A percentile compares a stretch with the other conserved stretches of the same genome.
Evolutionary conservation across 306 rosid species (phyloP).

Genomic region (Amphicarpaea edgeworthii): DNA sequence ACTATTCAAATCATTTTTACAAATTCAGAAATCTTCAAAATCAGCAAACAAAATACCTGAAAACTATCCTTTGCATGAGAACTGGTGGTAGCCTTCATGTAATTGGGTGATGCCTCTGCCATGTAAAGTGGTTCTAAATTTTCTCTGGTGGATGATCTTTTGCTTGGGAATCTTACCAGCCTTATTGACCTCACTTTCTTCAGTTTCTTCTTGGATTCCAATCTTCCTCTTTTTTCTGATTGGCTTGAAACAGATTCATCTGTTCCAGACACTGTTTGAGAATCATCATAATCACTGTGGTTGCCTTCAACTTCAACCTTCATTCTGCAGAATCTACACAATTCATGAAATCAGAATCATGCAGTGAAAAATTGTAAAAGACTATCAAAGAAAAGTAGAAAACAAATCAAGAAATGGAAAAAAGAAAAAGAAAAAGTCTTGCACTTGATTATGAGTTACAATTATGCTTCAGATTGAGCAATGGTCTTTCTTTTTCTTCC

Average conservation of each 20-base stretch:
- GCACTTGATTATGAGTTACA: constrained; percentile 39
- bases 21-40: constrained; percentile 21
- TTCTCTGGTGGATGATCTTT: constrained; percentile 54
- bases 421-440: background rate
- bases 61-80: constrained; percentile 63
- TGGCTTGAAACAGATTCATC: constrained; percentile 41
- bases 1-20: constrained; percentile 29
- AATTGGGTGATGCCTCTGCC: constrained; percentile 60
- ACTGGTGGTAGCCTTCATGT: constrained; percentile 61
- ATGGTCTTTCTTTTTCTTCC: background rate
- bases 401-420: constrained; percentile 10
- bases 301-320: constrained; percentile 41
- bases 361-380: background rate
- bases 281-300: constrained; percentile 26
- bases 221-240: constrained; percentile 37
- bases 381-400: constrained; percentile 1
- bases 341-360: constrained; percentile 9
- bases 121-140: constrained; percentile 42
- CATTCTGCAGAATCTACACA: constrained; percentile 40
- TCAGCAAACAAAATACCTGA: constrained; percentile 60
- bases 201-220: constrained; percentile 58
- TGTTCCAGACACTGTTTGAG: constrained; percentile 44
- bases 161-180: constrained; percentile 63
- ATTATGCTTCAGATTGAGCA: constrained; percentile 37
- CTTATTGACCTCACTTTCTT: constrained; percentile 70